phyloP scores from a whole-genome alignment of 148 eudicot genomes.

The Camellia sinensis region DNA sequence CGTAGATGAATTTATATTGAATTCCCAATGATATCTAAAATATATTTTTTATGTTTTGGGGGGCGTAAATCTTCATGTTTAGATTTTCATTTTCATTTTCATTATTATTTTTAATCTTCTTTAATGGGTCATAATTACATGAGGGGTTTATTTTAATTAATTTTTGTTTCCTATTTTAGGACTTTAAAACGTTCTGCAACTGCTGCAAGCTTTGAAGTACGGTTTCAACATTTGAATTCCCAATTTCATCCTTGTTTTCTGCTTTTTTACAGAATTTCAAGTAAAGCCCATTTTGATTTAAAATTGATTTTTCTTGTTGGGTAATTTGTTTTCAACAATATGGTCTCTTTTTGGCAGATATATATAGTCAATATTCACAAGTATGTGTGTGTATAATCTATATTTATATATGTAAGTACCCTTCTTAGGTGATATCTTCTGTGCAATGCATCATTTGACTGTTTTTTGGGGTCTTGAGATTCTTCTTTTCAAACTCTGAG shows the following conservation, averaged over 20 bases:
- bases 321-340: slow-evolving; percentile 3
- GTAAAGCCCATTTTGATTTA: slow-evolving; percentile 1
- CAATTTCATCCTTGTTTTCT: slow-evolving; percentile 23
- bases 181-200: slow-evolving; percentile 13
- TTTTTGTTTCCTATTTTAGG: slow-evolving; percentile 10
- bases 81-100: background rate
- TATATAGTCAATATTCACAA: background rate
- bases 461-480: slow-evolving; percentile 36
- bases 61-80: background rate
- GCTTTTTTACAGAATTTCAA: slow-evolving; percentile 15
- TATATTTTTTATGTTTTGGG: background rate
- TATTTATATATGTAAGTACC: background rate
- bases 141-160: background rate
- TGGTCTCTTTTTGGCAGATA: background rate
- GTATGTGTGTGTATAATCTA: background rate
- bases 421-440: slow-evolving; percentile 17
- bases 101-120: background rate
- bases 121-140: slow-evolving; percentile 2
- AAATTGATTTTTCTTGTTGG: background rate
- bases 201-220: slow-evolving; percentile 25
- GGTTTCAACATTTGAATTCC: slow-evolving; percentile 26
- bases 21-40: background rate
- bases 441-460: slow-evolving; percentile 31
- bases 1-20: background rate
- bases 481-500: slow-evolving; percentile 59